Conservation (phyloP, 164 flowering plant genomes). For the Magnolia officinalis region DNA sequence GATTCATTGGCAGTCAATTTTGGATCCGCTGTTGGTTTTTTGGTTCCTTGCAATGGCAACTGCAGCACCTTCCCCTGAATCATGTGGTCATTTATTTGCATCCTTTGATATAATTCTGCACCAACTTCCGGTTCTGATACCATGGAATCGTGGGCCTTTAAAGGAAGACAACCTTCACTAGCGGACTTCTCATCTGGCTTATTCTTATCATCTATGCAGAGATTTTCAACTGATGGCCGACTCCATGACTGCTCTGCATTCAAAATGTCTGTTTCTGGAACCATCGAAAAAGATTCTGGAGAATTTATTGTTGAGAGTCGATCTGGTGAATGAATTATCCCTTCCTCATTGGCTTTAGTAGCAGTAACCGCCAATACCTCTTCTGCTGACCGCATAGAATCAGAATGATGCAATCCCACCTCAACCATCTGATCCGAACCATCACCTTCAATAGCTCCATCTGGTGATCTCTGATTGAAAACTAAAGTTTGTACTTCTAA, state of each 20-base stretch:
- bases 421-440: conserved; percentile 4
- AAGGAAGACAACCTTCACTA: conserved; percentile 6
- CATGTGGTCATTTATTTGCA: conserved; percentile 5
- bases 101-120: conserved; percentile 14
- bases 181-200: conserved; percentile 21
- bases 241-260: conserved; percentile 11
- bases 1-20: conserved; percentile 23
- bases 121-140: conserved; percentile 3
- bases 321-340: conserved; percentile 22
- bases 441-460: conserved; percentile 23
- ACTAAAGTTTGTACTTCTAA: conserved; percentile 15
- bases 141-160: conserved; percentile 11
- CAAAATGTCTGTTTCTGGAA: conserved; percentile 7
- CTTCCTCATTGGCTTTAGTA: conserved; percentile 21
- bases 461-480: conserved; percentile 11
- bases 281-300: conserved; percentile 22
- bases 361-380: conserved; percentile 16
- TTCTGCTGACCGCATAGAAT: conserved; percentile 7
- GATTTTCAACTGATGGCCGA: conserved; percentile 18
- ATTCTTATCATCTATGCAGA: conserved; percentile 8
- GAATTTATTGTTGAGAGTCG: conserved; percentile 18
- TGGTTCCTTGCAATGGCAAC: conserved; percentile 18
- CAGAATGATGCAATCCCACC: conserved; percentile 22
- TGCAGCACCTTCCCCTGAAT: conserved; percentile 13
- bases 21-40: conserved; percentile 11